A percentile compares a stretch with the other conserved stretches of the same genome.
Conservation (phyloP, 495 filamentous ascomycete genomes). For the Pseudoneurospora amorphoporcata region DNA sequence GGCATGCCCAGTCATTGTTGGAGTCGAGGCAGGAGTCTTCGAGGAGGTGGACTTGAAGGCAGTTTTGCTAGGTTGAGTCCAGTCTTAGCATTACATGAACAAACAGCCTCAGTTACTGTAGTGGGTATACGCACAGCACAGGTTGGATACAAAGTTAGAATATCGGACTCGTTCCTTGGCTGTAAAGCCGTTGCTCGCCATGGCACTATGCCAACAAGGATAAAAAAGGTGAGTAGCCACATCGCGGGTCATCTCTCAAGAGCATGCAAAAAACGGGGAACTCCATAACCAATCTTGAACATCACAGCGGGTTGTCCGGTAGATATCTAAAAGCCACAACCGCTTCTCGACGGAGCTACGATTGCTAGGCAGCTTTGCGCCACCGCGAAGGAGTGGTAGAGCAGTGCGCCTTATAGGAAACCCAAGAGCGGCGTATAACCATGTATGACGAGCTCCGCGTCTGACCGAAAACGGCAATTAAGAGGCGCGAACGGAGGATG, state of each 20-base stretch:
- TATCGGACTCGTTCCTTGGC: not conserved
- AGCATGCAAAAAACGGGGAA: not conserved
- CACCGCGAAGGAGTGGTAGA: not conserved
- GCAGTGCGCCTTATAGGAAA: not conserved
- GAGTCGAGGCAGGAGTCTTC: not conserved
- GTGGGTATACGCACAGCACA: not conserved
- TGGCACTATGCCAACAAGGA: not conserved
- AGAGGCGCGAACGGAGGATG: not conserved
- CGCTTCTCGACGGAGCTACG: not conserved
- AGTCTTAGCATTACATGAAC: not conserved
- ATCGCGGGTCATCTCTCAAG: not conserved
- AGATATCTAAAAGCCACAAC: not conserved
- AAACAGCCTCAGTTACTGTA: no score
- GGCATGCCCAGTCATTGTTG: not conserved
- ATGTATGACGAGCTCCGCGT: not conserved
- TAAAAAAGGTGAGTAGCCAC: not conserved
- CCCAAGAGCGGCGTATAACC: not conserved
- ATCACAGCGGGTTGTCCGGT: not conserved
- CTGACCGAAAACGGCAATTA: not conserved
- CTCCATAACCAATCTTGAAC: not conserved
- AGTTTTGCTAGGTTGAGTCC: not conserved
- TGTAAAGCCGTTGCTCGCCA: not conserved
- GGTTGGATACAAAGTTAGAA: not conserved
- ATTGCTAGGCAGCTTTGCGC: not conserved
- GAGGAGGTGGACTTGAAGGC: not conserved